Conservation (phyloP, 1,284 basidiomycete species). For the Cryptococcus sp. region DNA sequence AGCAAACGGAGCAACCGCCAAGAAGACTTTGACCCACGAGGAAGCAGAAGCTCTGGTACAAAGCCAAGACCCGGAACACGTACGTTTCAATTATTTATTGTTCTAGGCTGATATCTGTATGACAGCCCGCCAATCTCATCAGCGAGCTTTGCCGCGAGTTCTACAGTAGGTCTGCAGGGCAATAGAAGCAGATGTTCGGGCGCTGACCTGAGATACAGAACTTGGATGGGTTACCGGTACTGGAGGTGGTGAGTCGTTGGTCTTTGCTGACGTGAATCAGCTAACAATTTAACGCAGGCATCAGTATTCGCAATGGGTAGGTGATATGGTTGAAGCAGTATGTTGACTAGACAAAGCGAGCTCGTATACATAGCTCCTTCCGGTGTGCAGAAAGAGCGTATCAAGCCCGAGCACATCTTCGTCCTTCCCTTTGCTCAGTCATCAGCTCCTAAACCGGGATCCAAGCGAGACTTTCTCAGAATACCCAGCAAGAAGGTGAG, state of each 20-base stretch:
- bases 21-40: slow-evolving; percentile 11
- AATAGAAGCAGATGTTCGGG: too few relatives aligned
- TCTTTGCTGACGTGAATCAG: neutral
- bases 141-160: slow-evolving; percentile 66
- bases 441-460: slow-evolving; percentile 61
- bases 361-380: slow-evolving; percentile 77
- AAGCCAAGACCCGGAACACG: slow-evolving; percentile 55
- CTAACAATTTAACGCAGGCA: slow-evolving; percentile 50
- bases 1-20: slow-evolving; percentile 1
- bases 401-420: slow-evolving; percentile 75
- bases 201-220: slow-evolving; percentile 56
- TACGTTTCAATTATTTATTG: slow-evolving; percentile 27
- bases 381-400: slow-evolving; percentile 82
- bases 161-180: slow-evolving; percentile 41
- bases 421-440: slow-evolving; percentile 75
- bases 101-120: neutral
- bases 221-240: slow-evolving; percentile 65
- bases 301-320: slow-evolving; percentile 70
- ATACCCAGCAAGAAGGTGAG: slow-evolving; percentile 61
- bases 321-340: slow-evolving; percentile 24
- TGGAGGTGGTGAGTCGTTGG: slow-evolving; percentile 49
- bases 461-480: slow-evolving; percentile 71
- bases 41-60: slow-evolving; percentile 50
- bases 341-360: slow-evolving; percentile 56
- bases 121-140: slow-evolving; percentile 77